These are phyloP conservation scores for Deuterostichococcus epilithicus DNA, from an alignment of 139 green algal species.

Conservation along the genomic window DNA sequence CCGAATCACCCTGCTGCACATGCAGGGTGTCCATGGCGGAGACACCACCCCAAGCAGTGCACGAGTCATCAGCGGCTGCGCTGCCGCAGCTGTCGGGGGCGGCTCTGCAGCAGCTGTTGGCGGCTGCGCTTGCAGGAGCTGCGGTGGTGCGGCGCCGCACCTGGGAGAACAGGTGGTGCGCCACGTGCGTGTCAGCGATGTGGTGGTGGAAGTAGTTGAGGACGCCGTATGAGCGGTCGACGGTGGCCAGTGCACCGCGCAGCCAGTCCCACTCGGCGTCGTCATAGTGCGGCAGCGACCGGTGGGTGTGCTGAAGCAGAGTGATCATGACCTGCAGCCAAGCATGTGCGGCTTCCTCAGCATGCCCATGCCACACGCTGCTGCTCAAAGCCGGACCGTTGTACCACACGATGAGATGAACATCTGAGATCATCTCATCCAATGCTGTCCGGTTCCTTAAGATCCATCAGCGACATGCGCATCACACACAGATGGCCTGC, in stretches of 20 bases:
- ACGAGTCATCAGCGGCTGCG: too few relatives aligned
- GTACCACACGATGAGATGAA: background rate
- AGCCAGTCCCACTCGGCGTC: constrained; percentile 89
- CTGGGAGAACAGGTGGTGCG: constrained; percentile 87
- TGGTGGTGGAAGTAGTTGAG: constrained; percentile 76
- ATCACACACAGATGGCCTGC: too few relatives aligned
- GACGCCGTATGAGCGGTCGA: constrained; percentile 82
- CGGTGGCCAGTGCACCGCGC: constrained; percentile 78
- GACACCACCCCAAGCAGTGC: too few relatives aligned
- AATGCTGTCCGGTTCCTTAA: too few relatives aligned
- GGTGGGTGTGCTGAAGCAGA: constrained; percentile 87
- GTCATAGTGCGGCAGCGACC: constrained; percentile 75
- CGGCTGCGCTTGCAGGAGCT: too few relatives aligned
- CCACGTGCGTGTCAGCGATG: constrained; percentile 91
- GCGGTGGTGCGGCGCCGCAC: background rate
- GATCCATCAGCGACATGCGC: too few relatives aligned
- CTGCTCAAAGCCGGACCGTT: background rate
- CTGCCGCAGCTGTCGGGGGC: too few relatives aligned
- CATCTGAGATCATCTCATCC: too few relatives aligned
- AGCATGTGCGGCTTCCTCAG: background rate
- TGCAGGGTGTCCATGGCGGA: too few relatives aligned
- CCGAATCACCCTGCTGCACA: too few relatives aligned
- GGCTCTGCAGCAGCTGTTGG: too few relatives aligned
- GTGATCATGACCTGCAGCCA: constrained; percentile 67
- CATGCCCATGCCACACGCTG: background rate